These are phyloP conservation scores for Blastobotrys mokoenaii DNA, from an alignment of 805 yeast genomes.

Conservation along the genomic window DNA sequence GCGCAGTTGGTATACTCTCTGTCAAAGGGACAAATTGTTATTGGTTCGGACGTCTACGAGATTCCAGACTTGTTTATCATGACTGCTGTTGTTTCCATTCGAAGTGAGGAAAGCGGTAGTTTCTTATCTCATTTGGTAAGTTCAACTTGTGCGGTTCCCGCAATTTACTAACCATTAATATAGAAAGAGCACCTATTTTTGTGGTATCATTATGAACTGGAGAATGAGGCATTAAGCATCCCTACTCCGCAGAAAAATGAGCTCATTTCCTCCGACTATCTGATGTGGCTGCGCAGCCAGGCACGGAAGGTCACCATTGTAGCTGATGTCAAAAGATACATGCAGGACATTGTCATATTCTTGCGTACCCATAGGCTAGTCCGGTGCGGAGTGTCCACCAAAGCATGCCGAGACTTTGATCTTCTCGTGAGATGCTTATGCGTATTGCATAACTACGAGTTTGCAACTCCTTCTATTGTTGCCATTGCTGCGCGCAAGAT, in stretches of 20 bases:
- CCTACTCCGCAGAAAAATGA: not conserved
- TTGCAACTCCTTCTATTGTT: constrained; percentile 46
- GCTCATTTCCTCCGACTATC: not conserved
- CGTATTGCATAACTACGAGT: constrained; percentile 32
- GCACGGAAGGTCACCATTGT: not conserved
- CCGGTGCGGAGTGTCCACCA: constrained; percentile 43
- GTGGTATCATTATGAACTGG: not conserved
- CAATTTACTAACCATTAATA: too few relatives aligned
- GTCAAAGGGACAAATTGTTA: too few relatives aligned
- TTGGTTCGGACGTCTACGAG: too few relatives aligned
- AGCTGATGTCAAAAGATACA: constrained; percentile 44
- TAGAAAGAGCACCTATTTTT: constrained; percentile 4
- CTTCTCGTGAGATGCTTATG: constrained; percentile 34
- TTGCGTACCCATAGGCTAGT: constrained; percentile 49
- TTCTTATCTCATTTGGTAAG: too few relatives aligned
- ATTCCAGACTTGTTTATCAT: too few relatives aligned
- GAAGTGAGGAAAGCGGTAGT: too few relatives aligned
- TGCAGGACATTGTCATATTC: constrained; percentile 48
- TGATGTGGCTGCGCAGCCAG: not conserved
- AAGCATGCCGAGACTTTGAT: constrained; percentile 36
- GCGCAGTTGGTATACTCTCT: not conserved
- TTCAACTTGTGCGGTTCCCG: too few relatives aligned
- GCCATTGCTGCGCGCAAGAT: constrained; percentile 41
- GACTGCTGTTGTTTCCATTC: too few relatives aligned
- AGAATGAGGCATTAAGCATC: not conserved